Evolutionary conservation across 1,284 basidiomycete genomes (phyloP).

Genomic region (Apiotrichum montevideense): DNA sequence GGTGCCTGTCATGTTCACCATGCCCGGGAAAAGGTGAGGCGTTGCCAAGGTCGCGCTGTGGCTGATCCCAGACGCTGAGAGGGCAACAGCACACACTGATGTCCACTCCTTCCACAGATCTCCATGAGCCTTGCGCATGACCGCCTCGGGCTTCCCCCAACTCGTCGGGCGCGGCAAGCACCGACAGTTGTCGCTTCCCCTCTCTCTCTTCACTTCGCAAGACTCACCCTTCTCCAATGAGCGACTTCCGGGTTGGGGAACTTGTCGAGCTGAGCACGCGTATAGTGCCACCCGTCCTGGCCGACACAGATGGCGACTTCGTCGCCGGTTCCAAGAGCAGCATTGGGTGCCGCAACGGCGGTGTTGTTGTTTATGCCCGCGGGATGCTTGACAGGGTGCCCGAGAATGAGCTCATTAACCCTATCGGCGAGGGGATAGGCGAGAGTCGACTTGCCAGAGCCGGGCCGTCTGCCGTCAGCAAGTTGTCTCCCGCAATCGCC

Average conservation of each 20-base stretch:
- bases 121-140: too few relatives aligned
- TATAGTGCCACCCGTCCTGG: conserved; percentile 52
- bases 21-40: too few relatives aligned
- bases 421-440: conserved; percentile 44
- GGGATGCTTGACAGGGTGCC: not conserved
- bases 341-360: conserved; percentile 8
- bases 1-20: too few relatives aligned
- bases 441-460: conserved; percentile 51
- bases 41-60: too few relatives aligned
- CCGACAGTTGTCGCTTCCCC: too few relatives aligned
- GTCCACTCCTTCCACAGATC: too few relatives aligned
- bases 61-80: too few relatives aligned
- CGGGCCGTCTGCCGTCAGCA: conserved; percentile 35
- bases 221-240: conserved; percentile 55
- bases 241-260: conserved; percentile 59
- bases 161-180: too few relatives aligned
- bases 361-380: conserved; percentile 1
- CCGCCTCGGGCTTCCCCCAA: too few relatives aligned
- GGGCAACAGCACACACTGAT: too few relatives aligned
- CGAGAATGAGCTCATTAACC: conserved; percentile 35
- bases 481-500: too few relatives aligned
- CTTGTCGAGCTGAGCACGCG: conserved; percentile 43
- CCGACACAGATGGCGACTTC: conserved; percentile 47
- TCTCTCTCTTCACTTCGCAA: too few relatives aligned
- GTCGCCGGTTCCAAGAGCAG: conserved; percentile 1